These are phyloP conservation scores for Penicillium olsonii DNA, from an alignment of 2,329 filamentous ascomycete genomes.

Conservation along the genomic window DNA sequence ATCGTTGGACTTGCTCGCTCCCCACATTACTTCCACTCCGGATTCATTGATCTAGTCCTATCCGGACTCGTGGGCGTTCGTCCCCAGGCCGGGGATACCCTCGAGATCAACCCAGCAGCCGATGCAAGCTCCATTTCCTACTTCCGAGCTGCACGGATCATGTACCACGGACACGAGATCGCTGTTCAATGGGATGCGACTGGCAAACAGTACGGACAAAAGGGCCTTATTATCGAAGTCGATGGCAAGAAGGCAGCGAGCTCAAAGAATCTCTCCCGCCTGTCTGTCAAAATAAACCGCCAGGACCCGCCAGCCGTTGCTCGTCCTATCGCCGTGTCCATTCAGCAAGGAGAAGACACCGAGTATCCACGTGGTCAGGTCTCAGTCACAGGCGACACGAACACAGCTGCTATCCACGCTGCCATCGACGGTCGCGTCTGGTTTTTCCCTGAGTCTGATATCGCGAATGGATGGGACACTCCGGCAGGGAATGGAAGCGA, in stretches of 20 bases:
- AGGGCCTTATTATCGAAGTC: slow-evolving; percentile 15
- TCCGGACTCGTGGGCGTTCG: slow-evolving; percentile 47
- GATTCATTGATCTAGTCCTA: slow-evolving; percentile 45
- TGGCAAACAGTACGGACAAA: slow-evolving; percentile 12
- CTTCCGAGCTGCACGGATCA: slow-evolving; percentile 45
- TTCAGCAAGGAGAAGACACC: slow-evolving; percentile 12
- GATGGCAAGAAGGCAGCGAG: slow-evolving; percentile 16
- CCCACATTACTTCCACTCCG: slow-evolving; percentile 51
- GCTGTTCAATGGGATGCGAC: slow-evolving; percentile 44
- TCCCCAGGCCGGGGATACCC: slow-evolving; percentile 38
- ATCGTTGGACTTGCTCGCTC: slow-evolving; percentile 47
- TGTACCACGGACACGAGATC: slow-evolving; percentile 46
- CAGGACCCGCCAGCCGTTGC: slow-evolving; percentile 6
- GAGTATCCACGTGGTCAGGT: slow-evolving; percentile 17
- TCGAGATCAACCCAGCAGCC: slow-evolving; percentile 45
- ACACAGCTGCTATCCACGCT: slow-evolving; percentile 11
- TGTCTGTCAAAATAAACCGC: slow-evolving; percentile 1
- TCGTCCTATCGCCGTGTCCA: slow-evolving; percentile 15
- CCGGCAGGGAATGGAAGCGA: slow-evolving; percentile 20
- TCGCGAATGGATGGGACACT: slow-evolving; percentile 25
- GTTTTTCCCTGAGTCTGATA: slow-evolving; percentile 18
- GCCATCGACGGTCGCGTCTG: slow-evolving; percentile 23
- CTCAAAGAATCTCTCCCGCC: slow-evolving; percentile 6
- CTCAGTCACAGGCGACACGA: slow-evolving; percentile 11
- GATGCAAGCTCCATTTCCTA: slow-evolving; percentile 34